phyloP scores from a whole-genome alignment of 2,329 filamentous ascomycete species.

The Sphaerulina musiva region DNA sequence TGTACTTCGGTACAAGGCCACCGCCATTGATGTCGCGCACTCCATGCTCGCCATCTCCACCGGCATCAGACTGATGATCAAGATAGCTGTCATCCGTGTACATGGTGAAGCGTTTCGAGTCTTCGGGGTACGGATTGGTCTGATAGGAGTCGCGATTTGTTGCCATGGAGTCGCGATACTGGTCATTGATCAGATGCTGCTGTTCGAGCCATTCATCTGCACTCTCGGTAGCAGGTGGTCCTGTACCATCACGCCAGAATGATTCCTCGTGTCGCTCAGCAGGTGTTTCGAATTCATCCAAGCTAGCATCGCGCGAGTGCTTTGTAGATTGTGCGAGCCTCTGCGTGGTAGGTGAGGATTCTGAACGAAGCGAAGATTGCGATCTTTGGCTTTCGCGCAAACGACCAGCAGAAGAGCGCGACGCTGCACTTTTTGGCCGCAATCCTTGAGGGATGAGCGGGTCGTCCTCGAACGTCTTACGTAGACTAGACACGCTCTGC shows the following conservation, averaged over 20 bases:
- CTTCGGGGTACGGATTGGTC: slow-evolving; percentile 49
- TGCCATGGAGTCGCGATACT: slow-evolving; percentile 43
- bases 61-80: slow-evolving; percentile 36
- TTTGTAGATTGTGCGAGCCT: slow-evolving; percentile 47
- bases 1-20: slow-evolving; percentile 66
- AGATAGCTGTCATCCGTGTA: slow-evolving; percentile 50
- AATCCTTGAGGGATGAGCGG: slow-evolving; percentile 31
- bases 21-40: slow-evolving; percentile 52
- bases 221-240: slow-evolving; percentile 33
- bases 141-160: slow-evolving; percentile 35
- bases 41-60: slow-evolving; percentile 57
- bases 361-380: slow-evolving; percentile 53
- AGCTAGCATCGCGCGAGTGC: slow-evolving; percentile 47
- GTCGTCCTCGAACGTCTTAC: slow-evolving; percentile 52
- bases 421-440: slow-evolving; percentile 30
- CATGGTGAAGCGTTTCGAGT: slow-evolving; percentile 46
- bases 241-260: slow-evolving; percentile 40
- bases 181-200: slow-evolving; percentile 56
- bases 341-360: slow-evolving; percentile 53
- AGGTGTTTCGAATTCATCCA: slow-evolving; percentile 32
- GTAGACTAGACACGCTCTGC: slow-evolving; percentile 73
- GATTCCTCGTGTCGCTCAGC: slow-evolving; percentile 40
- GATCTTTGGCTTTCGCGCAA: slow-evolving; percentile 49
- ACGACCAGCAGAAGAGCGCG: slow-evolving; percentile 56
- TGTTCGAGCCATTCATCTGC: slow-evolving; percentile 47